These are phyloP conservation scores for Gracilariopsis chorda DNA, from an alignment of 23 red algal genomes.

Conservation along the genomic window DNA sequence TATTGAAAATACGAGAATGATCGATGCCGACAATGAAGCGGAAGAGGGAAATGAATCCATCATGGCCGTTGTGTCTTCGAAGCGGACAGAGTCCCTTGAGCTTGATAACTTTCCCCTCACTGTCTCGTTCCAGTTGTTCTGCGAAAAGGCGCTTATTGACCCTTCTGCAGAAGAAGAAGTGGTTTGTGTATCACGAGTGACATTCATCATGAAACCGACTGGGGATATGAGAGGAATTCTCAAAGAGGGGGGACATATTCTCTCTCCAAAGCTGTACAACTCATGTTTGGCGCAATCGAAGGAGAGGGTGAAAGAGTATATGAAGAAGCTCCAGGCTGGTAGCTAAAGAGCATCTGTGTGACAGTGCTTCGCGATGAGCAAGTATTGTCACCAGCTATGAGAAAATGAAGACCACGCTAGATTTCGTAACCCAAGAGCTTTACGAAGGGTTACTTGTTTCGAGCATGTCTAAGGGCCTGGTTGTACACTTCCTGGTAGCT, in stretches of 20 bases:
- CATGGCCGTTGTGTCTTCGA: slow-evolving; percentile 19
- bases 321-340: slow-evolving; percentile 11
- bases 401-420: neutral
- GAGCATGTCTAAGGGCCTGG: too few species aligned
- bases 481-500: slow-evolving; percentile 9
- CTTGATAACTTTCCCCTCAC: slow-evolving; percentile 42
- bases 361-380: neutral
- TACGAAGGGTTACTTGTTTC: too few species aligned
- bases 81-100: slow-evolving; percentile 24
- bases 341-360: neutral
- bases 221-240: slow-evolving; percentile 36
- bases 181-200: slow-evolving; percentile 36
- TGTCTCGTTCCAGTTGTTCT: slow-evolving; percentile 43
- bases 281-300: neutral
- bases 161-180: slow-evolving; percentile 46
- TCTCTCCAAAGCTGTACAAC: slow-evolving; percentile 13
- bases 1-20: neutral
- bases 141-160: slow-evolving; percentile 44
- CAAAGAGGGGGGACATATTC: slow-evolving; percentile 39
- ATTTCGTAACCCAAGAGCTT: neutral
- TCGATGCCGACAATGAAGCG: neutral
- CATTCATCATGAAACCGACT: slow-evolving; percentile 23
- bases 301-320: neutral
- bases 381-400: neutral
- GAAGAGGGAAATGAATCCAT: neutral